These are phyloP conservation scores for Schwanniomyces vanrijiae DNA, from an alignment of 805 yeast genomes.

Conservation along the genomic window DNA sequence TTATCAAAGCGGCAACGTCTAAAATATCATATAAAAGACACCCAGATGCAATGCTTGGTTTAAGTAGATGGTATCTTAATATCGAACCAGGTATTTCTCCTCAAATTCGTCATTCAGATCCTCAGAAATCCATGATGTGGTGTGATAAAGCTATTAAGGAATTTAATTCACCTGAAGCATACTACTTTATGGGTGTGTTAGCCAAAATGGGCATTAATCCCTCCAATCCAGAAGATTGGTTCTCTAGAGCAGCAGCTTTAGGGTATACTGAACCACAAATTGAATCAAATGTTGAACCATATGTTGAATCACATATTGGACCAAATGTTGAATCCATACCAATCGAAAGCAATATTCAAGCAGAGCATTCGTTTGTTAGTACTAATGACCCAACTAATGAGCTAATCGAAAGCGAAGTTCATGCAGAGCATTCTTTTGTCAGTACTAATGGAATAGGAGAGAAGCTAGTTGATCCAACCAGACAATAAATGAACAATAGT, in stretches of 20 bases:
- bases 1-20: slow-evolving; percentile 39
- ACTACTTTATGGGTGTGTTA: slow-evolving; percentile 37
- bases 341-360: not conserved
- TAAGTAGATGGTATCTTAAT: slow-evolving; percentile 39
- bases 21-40: slow-evolving; percentile 40
- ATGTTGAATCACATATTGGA: no score
- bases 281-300: no score
- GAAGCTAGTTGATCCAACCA: not conserved
- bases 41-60: slow-evolving; percentile 47
- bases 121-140: slow-evolving; percentile 41
- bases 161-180: slow-evolving; percentile 38
- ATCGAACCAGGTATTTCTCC: slow-evolving; percentile 35
- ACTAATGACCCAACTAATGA: no score
- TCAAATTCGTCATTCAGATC: slow-evolving; percentile 36
- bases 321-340: not conserved
- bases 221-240: slow-evolving; percentile 32
- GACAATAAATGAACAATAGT: no score
- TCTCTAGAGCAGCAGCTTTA: slow-evolving; percentile 30
- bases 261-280: slow-evolving; percentile 13
- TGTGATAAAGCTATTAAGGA: slow-evolving; percentile 43
- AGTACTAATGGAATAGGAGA: not conserved
- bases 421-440: not conserved
- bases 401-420: not conserved
- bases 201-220: slow-evolving; percentile 34
- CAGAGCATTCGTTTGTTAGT: not conserved